Conservation (phyloP, 1,139 yeast species). For the Sugiyamaella paludigena region DNA sequence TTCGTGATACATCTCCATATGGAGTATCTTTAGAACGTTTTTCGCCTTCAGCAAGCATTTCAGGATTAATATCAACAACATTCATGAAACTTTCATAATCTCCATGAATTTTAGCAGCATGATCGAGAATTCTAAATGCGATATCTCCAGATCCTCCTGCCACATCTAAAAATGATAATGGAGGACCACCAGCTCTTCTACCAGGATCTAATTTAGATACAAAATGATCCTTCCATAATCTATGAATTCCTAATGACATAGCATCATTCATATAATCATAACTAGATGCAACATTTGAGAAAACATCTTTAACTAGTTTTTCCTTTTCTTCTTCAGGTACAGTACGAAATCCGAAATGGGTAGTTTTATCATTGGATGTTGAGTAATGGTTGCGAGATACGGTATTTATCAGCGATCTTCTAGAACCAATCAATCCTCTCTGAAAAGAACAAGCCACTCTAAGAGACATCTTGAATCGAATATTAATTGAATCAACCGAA, state of each 20-base stretch:
- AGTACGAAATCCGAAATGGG: slow-evolving; percentile 91
- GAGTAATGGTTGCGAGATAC: background rate
- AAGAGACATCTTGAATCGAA: too few relatives aligned
- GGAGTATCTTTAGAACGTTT: slow-evolving; percentile 55
- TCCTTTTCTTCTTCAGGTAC: slow-evolving; percentile 82
- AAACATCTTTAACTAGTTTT: slow-evolving; percentile 77
- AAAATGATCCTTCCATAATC: slow-evolving; percentile 92
- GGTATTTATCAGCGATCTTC: too few relatives aligned
- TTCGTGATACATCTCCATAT: slow-evolving; percentile 55
- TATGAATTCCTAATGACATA: slow-evolving; percentile 93
- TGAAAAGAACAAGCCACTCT: too few relatives aligned
- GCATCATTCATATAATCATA: slow-evolving; percentile 98
- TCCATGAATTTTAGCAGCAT: slow-evolving; percentile 75
- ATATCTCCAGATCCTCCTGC: slow-evolving; percentile 99
- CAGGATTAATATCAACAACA: slow-evolving; percentile 91
- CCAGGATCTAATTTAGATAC: slow-evolving; percentile 91
- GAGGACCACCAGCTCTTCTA: slow-evolving; percentile 81
- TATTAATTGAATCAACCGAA: too few relatives aligned
- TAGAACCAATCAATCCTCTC: too few relatives aligned
- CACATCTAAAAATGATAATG: slow-evolving; percentile 85
- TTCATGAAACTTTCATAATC: slow-evolving; percentile 81
- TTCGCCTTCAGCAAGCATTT: slow-evolving; percentile 92
- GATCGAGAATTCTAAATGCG: slow-evolving; percentile 91
- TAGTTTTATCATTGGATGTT: slow-evolving; percentile 42
- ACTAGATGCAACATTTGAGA: slow-evolving; percentile 89